phyloP scores from a whole-genome alignment of 441 rosid species.

The Brassica balearica region DNA sequence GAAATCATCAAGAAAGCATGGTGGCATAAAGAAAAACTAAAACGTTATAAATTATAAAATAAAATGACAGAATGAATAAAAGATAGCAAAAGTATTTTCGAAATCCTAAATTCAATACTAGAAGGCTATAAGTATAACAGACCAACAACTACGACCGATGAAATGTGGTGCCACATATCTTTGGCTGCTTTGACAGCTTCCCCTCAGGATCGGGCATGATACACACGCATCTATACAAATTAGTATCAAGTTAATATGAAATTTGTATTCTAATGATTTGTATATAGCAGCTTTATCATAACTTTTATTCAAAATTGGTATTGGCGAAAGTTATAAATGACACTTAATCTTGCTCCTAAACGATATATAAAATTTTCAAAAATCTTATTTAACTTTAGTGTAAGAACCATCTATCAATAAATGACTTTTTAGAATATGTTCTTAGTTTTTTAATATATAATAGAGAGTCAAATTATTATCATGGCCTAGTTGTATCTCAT shows the following conservation, averaged over 20 bases:
- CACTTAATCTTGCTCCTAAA: slow-evolving; percentile 8
- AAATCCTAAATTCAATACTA: background rate
- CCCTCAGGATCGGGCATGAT: background rate
- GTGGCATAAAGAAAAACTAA: background rate
- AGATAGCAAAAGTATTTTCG: background rate
- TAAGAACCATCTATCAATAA: background rate
- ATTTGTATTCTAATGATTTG: background rate
- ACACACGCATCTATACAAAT: slow-evolving; percentile 7
- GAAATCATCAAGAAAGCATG: background rate
- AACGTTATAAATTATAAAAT: background rate
- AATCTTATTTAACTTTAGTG: background rate
- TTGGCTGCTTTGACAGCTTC: slow-evolving; percentile 4
- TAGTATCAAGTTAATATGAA: background rate
- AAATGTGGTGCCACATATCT: background rate
- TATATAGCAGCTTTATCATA: background rate
- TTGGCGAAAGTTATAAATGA: background rate
- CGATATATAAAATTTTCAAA: background rate
- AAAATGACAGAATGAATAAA: background rate
- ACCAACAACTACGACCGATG: background rate
- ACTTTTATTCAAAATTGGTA: background rate
- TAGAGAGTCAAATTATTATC: no score
- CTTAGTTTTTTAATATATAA: no score
- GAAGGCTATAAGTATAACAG: background rate
- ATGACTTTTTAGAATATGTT: background rate
- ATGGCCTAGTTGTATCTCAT: background rate